phyloP scores from a whole-genome alignment of 176 grass and related monocot genomes.

The Ensete glaucum region DNA sequence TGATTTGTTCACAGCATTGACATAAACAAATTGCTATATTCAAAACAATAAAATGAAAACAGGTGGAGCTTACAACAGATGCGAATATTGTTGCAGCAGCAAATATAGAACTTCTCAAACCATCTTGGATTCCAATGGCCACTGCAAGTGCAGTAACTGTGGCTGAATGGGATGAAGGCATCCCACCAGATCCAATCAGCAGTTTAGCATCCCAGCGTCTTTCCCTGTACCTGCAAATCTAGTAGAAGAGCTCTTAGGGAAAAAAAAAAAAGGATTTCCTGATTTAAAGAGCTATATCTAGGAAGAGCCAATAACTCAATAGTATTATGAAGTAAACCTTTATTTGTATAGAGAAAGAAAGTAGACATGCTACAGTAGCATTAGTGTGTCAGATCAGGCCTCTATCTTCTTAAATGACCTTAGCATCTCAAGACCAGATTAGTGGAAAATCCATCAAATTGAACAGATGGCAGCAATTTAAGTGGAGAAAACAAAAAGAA shows the following conservation, averaged over 20 bases:
- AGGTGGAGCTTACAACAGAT: constrained; percentile 39
- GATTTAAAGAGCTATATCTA: too few species aligned
- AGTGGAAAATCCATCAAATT: too few species aligned
- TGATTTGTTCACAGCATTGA: not conserved
- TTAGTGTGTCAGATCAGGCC: too few species aligned
- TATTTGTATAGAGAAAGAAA: too few species aligned
- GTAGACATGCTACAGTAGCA: too few species aligned
- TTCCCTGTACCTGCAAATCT: constrained; percentile 62
- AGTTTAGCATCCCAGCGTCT: constrained; percentile 73
- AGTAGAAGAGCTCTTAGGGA: not conserved
- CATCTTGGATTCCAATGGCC: constrained; percentile 72
- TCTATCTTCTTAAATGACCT: too few species aligned
- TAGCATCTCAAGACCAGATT: too few species aligned
- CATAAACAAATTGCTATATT: not conserved
- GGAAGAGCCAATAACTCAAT: too few species aligned
- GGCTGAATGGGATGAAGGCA: constrained; percentile 91
- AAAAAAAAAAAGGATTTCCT: too few species aligned
- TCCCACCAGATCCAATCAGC: constrained; percentile 78
- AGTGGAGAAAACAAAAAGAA: too few species aligned
- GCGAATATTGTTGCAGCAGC: constrained; percentile 63
- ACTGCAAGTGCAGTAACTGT: constrained; percentile 81
- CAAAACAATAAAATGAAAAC: not conserved
- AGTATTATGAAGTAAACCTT: too few species aligned
- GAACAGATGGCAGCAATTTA: too few species aligned
- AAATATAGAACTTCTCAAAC: constrained; percentile 55